Conservation (phyloP, 2,329 filamentous ascomycete genomes). For the Periglandula ipomoeae region DNA sequence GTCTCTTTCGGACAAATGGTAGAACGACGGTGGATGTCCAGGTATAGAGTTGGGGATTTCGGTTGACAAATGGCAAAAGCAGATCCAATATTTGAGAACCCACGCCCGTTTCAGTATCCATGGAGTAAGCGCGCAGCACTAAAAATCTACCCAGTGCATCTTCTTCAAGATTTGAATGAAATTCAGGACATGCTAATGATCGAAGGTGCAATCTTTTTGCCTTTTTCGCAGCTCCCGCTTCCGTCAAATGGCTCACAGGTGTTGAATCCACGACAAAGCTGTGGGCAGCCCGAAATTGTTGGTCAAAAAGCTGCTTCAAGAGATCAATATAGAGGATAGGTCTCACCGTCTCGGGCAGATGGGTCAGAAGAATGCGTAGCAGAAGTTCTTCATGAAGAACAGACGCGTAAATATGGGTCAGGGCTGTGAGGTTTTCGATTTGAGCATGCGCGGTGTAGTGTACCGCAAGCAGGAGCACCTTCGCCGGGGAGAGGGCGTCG, state of each 20-base stretch:
- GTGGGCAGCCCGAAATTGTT: constrained; percentile 31
- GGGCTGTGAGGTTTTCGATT: constrained; percentile 49
- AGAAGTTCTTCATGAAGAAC: constrained; percentile 56
- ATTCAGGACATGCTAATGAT: constrained; percentile 42
- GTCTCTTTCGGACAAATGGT: constrained; percentile 58
- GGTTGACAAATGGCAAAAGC: constrained; percentile 57
- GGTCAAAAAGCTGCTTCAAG: constrained; percentile 46
- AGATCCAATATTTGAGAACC: constrained; percentile 59
- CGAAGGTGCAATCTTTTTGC: constrained; percentile 54
- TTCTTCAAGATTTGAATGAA: constrained; percentile 35
- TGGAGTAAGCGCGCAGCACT: constrained; percentile 55
- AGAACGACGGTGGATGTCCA: constrained; percentile 64
- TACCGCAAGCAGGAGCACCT: constrained; percentile 64
- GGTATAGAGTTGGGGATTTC: constrained; percentile 49
- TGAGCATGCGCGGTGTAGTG: constrained; percentile 60
- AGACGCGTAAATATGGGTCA: constrained; percentile 47
- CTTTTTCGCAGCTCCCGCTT: constrained; percentile 55
- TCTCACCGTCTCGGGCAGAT: constrained; percentile 62
- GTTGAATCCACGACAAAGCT: constrained; percentile 44
- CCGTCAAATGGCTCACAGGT: constrained; percentile 47
- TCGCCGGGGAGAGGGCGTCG: constrained; percentile 48
- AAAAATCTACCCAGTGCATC: constrained; percentile 57
- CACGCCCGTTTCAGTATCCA: constrained; percentile 65
- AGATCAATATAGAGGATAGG: constrained; percentile 55
- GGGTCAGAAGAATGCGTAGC: constrained; percentile 66